phyloP scores from a whole-genome alignment of 306 rosid genomes.

The Casuarina equisetifolia region DNA sequence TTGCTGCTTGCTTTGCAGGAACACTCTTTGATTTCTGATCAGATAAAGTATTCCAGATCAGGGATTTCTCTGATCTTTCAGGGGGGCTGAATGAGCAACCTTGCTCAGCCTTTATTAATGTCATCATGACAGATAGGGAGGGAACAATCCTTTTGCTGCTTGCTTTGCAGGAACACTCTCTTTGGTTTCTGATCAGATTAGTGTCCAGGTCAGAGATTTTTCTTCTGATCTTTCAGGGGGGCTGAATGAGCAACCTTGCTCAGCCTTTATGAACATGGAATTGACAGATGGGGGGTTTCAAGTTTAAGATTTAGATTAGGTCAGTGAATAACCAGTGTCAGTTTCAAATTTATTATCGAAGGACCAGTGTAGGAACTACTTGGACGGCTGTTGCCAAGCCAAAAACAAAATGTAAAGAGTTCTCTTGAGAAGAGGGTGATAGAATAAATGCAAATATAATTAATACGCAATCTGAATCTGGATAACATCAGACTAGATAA shows the following conservation, averaged over 20 bases:
- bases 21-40: no score
- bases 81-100: conserved; percentile 58
- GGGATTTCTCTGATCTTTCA: not conserved
- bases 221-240: conserved; percentile 36
- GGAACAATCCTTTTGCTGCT: no score
- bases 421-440: not conserved
- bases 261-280: conserved; percentile 60
- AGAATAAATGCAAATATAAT: not conserved
- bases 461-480: not conserved
- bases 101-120: conserved; percentile 63
- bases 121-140: not conserved
- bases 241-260: conserved; percentile 54
- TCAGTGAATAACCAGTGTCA: no score
- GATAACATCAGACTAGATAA: conserved; percentile 17
- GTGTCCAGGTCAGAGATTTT: no score
- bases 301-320: no score
- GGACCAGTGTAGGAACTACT: no score
- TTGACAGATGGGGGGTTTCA: no score
- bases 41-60: no score
- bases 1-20: no score
- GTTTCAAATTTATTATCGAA: no score
- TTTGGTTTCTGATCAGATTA: no score
- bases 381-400: not conserved
- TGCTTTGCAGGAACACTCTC: no score
- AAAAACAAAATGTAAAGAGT: not conserved